Evolutionary conservation across 495 filamentous ascomycete genomes (phyloP), one percentile per base, ranked within the genome.

Genomic region (Lichina pygmaea): DNA sequence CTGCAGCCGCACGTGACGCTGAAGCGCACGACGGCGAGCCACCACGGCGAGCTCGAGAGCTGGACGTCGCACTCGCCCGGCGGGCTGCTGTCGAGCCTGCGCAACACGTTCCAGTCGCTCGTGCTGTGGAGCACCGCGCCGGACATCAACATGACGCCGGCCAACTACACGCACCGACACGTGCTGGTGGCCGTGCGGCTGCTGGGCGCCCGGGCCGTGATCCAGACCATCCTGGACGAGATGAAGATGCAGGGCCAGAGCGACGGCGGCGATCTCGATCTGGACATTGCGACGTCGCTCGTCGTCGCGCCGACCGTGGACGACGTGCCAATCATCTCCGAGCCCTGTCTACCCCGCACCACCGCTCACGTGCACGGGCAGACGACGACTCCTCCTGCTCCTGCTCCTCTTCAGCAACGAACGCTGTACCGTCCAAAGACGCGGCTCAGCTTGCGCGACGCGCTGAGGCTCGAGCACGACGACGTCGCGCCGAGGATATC

Each of bases 131-230:
- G 67, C 39, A 60, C 75, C 5, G 68, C 72, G 45, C 68, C 71
- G 33, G 68, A 70, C 7, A 63, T 78, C 16, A 75, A 66, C 48
- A 68, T 70, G 47, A 70, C 75, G 36, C 78, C 83, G 7, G 71
- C 78, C 1, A 66, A 67, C 11, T 94, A 92, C 58, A 83, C 79
- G 0, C 81, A 86, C 55, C 73, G 78, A 11, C 80, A 83, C 46
- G 58, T 89, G 7, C 60, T 80, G 11, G 62, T 68, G 0, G 74
- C 71, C 0, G 58, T 77, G 45, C 68, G 70, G n/a, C 67, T 89
- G 33, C 67, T 82, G 1, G 84, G 85, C 44, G 68, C 82, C 0
- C 63, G 59, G 17, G 65, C 66, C 12, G 62, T 85, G 0, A 58
- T 93, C 0, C 46, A 56, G 0, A 58, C 68, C 7, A 61, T 93